Evolutionary conservation across 2,329 filamentous ascomycete genomes (phyloP).

Genomic region (Ophiostoma novo-ulmi): DNA sequence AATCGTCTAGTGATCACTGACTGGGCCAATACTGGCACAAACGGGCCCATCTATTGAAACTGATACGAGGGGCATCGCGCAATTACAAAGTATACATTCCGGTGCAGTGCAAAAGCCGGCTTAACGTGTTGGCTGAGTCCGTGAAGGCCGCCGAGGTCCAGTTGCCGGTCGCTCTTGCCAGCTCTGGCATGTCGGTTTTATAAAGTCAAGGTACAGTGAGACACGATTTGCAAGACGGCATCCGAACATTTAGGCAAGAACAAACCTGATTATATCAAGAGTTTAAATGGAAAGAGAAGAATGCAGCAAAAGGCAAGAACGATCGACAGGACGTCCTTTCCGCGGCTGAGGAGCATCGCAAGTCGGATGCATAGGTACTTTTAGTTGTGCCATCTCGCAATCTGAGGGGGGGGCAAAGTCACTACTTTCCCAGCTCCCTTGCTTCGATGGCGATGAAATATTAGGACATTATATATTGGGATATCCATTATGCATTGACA

Average conservation of each 20-base stretch:
- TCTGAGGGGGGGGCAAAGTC: constrained; percentile 1
- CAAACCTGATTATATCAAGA: not conserved
- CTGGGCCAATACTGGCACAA: not conserved
- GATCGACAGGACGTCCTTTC: constrained; percentile 5
- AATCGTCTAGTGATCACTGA: not conserved
- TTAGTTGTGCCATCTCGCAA: not conserved
- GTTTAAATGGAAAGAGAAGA: not conserved
- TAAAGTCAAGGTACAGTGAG: constrained; percentile 5
- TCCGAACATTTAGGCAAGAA: not conserved
- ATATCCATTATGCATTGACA: too few relatives aligned
- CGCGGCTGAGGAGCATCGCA: not conserved
- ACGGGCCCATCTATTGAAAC: not conserved
- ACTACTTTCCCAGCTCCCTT: constrained; percentile 5
- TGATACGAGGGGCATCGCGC: constrained; percentile 5
- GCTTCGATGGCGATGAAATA: constrained; percentile 5
- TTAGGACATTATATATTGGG: not conserved
- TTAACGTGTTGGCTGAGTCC: not conserved
- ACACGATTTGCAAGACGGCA: constrained; percentile 7
- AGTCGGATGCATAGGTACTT: constrained; percentile 1
- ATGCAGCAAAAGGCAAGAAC: not conserved
- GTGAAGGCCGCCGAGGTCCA: not conserved
- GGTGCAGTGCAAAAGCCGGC: not conserved
- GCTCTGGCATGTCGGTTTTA: constrained; percentile 6
- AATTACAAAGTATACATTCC: constrained; percentile 3
- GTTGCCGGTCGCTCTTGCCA: not conserved